Evolutionary conservation across 2,329 filamentous ascomycete genomes (phyloP), one percentile per base, ranked within the genome.

Genomic region (Immersiporthe knoxdaviesiana): DNA sequence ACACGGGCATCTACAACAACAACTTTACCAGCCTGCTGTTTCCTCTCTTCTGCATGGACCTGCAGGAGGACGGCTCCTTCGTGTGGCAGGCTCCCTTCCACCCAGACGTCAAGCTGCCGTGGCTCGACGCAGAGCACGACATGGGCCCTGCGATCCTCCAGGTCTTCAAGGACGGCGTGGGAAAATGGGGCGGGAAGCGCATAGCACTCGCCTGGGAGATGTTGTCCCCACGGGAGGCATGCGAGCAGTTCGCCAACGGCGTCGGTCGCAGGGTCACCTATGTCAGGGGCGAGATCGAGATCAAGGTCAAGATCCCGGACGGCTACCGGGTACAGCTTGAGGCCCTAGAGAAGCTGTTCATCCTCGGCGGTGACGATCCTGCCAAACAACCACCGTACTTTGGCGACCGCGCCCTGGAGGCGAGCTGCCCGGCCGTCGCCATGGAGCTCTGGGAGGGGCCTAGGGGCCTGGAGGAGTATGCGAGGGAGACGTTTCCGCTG

Each of bases 1-100:
- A 97, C 80, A 93, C 94, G 12, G 96, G 95, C 70, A 97, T 97
- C 75, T 99, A 98, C 84, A 97, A 98, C 85, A 98, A 98, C 81
- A 98, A 99, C 79, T 99, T 98, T 81, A 98, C 95, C 39, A 96
- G 92, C 61, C 85, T 97, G 41, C 90, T 89, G 1, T 98, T 97
- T 77, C 96, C 96, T 1, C 85, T 98, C 4, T 98, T 98, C 82
- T 96, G 94, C 81, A 97, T 97, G 92, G 93, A 97, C 72, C 83
- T 97, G 61, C 90, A 93, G 79, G 79, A 84, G 1, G 93, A 97
- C 75, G 94, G 93, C 24, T 94, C 92, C 66, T 97, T 97, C 78
- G 83, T 91, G 69, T 98, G 96, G 96, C 90, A 93, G 77, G 95
- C 95, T 1, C 96, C 96, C 0, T 98, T 98, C 79, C 92, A 97